Evolutionary conservation across 257 asterid genomes (phyloP), one percentile per base, ranked within the genome.

Genomic region (Solanum ossicruentum): DNA sequence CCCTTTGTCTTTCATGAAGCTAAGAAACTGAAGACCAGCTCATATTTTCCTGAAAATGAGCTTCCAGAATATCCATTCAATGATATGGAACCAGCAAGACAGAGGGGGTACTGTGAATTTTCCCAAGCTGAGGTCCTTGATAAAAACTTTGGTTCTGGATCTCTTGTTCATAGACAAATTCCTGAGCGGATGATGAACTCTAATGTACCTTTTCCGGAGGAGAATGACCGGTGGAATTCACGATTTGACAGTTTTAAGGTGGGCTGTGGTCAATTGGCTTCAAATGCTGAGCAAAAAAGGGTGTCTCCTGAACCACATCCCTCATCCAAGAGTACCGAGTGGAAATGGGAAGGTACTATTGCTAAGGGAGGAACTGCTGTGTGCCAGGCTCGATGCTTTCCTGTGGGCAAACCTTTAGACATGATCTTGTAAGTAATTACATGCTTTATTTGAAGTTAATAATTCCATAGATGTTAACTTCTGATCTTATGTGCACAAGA

Each of bases 321-420:
- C 83, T 75, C 91, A 39, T 87, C 95, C 85, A 86, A 90, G 21
- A 94, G 87, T 86, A 91, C 89, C 87, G 98, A 90, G 85, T 96
- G 99, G 98, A 93, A 92, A 88, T 96, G 99, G 99, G 99, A 96
- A 90, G 99, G 99, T 67, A 88, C 93, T 87, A 92, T 96, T 85
- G 95, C 94, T 69, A 96, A 96, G 91, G 98, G 97, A 80, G 98
- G 98, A 82, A 92, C 91, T 82, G 84, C 94, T 39, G 92, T 96
- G 75, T 96, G 99, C 85, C 94, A 92, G 85, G 98, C 97, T 86
- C 98, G 99, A 82, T 94, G 99, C 92, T 96, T 96, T 86, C 99
- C 98, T 47, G 99, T 96, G 88, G 99, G 98, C 84, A 93, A 93
- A 91, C 91, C 91, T 79, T 90, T 95, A 61, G 99, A 93, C 70